phyloP scores from a whole-genome alignment of 768 basidiomycete genomes.

The Suillus discolor region DNA sequence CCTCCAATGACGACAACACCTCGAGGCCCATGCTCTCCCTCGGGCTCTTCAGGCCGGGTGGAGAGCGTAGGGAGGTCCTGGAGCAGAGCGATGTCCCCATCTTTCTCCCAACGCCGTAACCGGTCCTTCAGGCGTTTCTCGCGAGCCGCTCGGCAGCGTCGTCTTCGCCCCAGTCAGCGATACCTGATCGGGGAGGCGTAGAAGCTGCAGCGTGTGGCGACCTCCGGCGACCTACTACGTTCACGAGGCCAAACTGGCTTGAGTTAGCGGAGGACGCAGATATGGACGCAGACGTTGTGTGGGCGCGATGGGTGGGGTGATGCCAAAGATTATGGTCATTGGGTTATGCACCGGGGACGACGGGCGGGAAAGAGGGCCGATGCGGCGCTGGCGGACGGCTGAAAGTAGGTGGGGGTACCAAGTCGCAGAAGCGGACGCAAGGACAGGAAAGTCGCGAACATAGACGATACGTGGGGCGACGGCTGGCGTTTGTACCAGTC shows the following conservation, averaged over 20 bases:
- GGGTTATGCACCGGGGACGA: constrained; percentile 67
- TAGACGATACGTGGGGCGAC: constrained; percentile 77
- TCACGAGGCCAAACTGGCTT: constrained; percentile 39
- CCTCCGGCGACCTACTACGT: constrained; percentile 47
- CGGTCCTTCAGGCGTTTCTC: constrained; percentile 75
- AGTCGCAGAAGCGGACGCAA: constrained; percentile 66
- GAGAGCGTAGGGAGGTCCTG: constrained; percentile 66
- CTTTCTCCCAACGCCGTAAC: constrained; percentile 73
- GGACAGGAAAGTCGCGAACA: constrained; percentile 77
- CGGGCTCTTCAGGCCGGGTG: constrained; percentile 40
- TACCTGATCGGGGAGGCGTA: constrained; percentile 37
- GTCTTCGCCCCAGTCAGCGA: constrained; percentile 66
- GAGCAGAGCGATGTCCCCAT: constrained; percentile 52
- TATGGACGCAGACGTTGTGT: background rate
- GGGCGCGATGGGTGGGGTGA: constrained; percentile 70
- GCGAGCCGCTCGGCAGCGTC: constrained; percentile 65
- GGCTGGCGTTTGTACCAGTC: constrained; percentile 24
- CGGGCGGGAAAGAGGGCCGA: constrained; percentile 60
- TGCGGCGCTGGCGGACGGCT: constrained; percentile 76
- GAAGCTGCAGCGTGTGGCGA: constrained; percentile 33
- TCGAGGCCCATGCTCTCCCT: constrained; percentile 29
- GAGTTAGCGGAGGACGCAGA: constrained; percentile 26
- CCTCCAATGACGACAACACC: constrained; percentile 57
- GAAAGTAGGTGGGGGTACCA: constrained; percentile 85
- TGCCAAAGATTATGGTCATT: constrained; percentile 85